Percentiles rank a stretch among this genome's conserved stretches.
Evolutionary conservation across 108 stramenopile genomes (phyloP).

Genomic region (Cylindrotheca fusiformis): DNA sequence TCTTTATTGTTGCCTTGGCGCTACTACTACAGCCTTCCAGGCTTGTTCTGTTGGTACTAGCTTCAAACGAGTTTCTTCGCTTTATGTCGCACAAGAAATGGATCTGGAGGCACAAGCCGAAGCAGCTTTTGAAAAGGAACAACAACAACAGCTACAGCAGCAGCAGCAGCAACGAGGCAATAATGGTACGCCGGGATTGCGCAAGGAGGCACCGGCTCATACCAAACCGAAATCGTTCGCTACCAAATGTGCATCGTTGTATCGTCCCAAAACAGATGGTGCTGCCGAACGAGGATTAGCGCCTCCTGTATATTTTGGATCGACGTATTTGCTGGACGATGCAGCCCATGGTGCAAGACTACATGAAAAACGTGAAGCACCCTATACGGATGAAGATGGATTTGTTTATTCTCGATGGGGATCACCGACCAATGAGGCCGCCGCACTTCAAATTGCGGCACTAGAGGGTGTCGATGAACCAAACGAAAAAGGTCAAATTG

Average conservation of each 20-base stretch:
- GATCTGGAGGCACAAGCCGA: neutral
- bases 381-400: constrained; percentile 51
- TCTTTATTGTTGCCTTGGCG: too few species aligned
- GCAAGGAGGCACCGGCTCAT: neutral
- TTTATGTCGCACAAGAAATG: neutral
- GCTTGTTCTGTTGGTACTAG: neutral
- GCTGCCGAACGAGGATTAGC: constrained; percentile 45
- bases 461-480: constrained; percentile 42
- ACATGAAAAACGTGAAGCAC: constrained; percentile 49
- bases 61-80: neutral
- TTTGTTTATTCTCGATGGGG: constrained; percentile 55
- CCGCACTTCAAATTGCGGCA: constrained; percentile 48
- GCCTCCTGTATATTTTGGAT: constrained; percentile 51
- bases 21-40: too few species aligned
- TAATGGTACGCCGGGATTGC: neutral
- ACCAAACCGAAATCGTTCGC: constrained; percentile 40
- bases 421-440: constrained; percentile 49
- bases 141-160: too few species aligned
- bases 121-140: neutral
- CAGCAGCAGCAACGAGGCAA: too few species aligned
- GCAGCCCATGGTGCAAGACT: constrained; percentile 51
- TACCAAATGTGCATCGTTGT: constrained; percentile 50
- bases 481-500: constrained; percentile 6
- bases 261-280: constrained; percentile 23
- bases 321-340: constrained; percentile 46